These are phyloP conservation scores for Verticillium dahliae DNA, from an alignment of 2,329 filamentous ascomycete species.

Conservation along the genomic window DNA sequence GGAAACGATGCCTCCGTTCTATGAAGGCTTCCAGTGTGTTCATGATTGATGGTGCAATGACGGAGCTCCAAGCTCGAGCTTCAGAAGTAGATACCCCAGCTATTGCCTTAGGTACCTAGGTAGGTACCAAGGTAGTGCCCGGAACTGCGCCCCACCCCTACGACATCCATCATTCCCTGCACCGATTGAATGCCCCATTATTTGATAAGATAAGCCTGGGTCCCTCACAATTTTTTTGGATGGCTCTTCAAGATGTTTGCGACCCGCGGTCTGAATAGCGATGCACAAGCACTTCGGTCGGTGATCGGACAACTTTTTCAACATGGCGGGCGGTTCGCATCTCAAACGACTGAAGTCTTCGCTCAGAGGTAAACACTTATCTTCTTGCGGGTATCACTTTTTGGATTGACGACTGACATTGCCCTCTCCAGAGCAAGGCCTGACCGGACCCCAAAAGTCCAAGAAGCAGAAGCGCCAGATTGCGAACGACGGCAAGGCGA, in stretches of 20 bases:
- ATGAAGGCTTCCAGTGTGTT: not conserved
- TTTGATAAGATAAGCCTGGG: conserved; percentile 18
- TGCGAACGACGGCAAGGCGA: conserved; percentile 41
- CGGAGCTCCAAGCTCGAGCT: not conserved
- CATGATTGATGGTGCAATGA: not conserved
- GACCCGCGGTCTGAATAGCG: conserved; percentile 1
- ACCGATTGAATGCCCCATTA: conserved; percentile 5
- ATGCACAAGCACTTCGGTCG: conserved; percentile 3
- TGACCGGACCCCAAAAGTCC: conserved; percentile 85
- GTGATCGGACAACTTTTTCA: conserved; percentile 12
- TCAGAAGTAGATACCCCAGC: no score
- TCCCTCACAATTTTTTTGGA: conserved; percentile 15
- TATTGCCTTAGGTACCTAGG: no score
- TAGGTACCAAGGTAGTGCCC: no score
- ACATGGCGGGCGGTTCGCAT: conserved; percentile 84
- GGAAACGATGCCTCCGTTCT: not conserved
- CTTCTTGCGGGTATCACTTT: no score
- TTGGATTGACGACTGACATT: not conserved
- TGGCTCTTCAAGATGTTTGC: not conserved
- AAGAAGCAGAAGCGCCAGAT: conserved; percentile 87
- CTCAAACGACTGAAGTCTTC: conserved; percentile 93
- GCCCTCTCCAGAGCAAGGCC: conserved; percentile 60
- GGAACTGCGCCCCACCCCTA: conserved; percentile 10
- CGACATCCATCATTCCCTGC: conserved; percentile 14
- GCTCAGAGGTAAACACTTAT: conserved; percentile 38